These are phyloP conservation scores for Desmodesmus armatus DNA, from an alignment of 139 green algal species.

Conservation along the genomic window DNA sequence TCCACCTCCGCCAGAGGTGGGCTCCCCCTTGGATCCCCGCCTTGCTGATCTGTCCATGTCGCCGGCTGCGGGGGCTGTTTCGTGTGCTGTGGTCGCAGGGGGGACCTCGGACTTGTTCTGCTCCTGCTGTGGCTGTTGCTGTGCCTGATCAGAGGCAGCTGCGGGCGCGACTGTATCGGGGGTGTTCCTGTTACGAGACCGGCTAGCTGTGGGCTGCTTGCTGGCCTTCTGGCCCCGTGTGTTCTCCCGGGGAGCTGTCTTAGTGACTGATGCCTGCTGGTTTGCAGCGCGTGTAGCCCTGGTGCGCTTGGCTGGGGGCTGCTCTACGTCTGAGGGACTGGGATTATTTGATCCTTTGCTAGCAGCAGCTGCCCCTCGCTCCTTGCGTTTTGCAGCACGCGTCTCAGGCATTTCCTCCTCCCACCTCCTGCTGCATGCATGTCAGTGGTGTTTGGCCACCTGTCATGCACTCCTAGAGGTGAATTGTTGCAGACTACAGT, in stretches of 20 bases:
- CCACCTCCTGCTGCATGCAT: no score
- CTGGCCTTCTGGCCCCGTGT: neutral
- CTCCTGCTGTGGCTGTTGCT: neutral
- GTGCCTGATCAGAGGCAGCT: neutral
- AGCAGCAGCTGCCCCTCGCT: conserved; percentile 44
- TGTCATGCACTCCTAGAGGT: no score
- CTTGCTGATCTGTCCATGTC: conserved; percentile 38
- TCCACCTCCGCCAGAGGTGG: neutral
- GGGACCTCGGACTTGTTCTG: neutral
- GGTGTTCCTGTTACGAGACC: neutral
- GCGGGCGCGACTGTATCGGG: neutral
- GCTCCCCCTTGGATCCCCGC: conserved; percentile 27
- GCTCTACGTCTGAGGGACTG: no score
- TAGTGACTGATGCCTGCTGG: neutral
- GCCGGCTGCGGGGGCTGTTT: neutral
- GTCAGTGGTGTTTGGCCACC: no score
- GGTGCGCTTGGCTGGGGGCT: conserved; percentile 41
- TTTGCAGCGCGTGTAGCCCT: conserved; percentile 20
- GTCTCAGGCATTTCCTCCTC: no score
- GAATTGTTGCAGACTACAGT: no score
- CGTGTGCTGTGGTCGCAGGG: neutral
- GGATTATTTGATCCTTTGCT: no score
- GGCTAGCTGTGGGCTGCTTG: neutral
- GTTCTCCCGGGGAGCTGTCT: conserved; percentile 12
- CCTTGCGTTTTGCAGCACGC: conserved; percentile 59